Evolutionary conservation across 2,329 filamentous ascomycete genomes (phyloP).

Genomic region (Colletotrichum sidae): DNA sequence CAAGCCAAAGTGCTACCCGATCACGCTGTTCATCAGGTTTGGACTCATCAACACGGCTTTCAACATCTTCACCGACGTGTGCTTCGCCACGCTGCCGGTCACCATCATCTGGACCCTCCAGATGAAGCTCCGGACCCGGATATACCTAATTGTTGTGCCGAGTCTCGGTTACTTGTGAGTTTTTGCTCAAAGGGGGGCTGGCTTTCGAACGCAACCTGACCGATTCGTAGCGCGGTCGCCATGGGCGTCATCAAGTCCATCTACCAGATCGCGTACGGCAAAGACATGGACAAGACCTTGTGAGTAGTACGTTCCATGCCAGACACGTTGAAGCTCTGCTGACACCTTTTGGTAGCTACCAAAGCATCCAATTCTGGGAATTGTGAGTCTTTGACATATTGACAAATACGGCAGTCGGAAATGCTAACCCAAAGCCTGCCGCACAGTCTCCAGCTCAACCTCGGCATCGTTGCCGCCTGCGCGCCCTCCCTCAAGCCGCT

Average conservation of each 20-base stretch:
- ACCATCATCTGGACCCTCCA: constrained; percentile 54
- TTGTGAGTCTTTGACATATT: neutral
- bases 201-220: neutral
- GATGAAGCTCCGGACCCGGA: constrained; percentile 48
- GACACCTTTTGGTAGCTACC: neutral
- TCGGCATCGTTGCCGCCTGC: constrained; percentile 13
- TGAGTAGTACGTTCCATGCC: neutral
- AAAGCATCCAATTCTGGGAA: constrained; percentile 12
- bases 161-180: constrained; percentile 17
- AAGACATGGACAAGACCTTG: constrained; percentile 11
- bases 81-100: constrained; percentile 55
- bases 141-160: constrained; percentile 51
- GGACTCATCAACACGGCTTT: constrained; percentile 41
- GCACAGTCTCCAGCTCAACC: constrained; percentile 10
- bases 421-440: too few species aligned
- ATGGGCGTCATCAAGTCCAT: constrained; percentile 53
- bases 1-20: constrained; percentile 19
- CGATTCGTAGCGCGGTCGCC: constrained; percentile 47
- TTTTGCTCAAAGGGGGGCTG: too few species aligned
- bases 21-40: constrained; percentile 18
- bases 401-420: neutral
- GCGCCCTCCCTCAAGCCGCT: constrained; percentile 51
- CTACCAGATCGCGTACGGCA: constrained; percentile 44
- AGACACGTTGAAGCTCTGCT: too few species aligned
- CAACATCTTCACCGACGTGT: constrained; percentile 56